Base-by-base conservation (phyloP, 2,329 filamentous ascomycete species). In the Torrubiellomyces zombiae region DNA sequence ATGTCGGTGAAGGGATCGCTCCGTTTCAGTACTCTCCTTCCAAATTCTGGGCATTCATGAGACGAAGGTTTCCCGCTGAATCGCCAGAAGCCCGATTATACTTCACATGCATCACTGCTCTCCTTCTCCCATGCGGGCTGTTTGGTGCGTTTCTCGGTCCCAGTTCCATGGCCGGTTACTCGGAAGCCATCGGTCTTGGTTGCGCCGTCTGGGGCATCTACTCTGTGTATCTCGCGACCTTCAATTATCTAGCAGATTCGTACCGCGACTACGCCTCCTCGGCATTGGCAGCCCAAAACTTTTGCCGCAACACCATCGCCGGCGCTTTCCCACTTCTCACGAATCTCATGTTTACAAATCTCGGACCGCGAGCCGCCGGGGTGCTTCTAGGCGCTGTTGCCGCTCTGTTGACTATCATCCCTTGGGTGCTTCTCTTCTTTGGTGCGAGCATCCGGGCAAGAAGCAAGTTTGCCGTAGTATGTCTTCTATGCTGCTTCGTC, bases 201-300 rank as follows among this genome's bases (percentile, higher is more conserved):
- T 66, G 82, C 30, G 74, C 81, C 0, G 86, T 78, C 0, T 78
- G 86, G 58, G 76, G 85, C 15, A 91, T 94, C 35, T 86, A 81
- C 47, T 75, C 70, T 20, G 71, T 94, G 18, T 91, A 91, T 43
- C 63, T 94, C 1, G 75, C 83, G 3, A 79, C 82, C 0, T 93
- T 94, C 55, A 94, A 94, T 45, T 94, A 92, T 38, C 62, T 94
- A 2, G 82, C 83, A 12, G 85, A 94, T 43, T 75, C 75, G 2
- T 94, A 93, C 47, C 76, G 83, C 43, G 60, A 67, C 3, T 93
- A 86, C 39, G 81, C 85, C 0, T 82, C 75, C 19, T 89, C 79
- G 1, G 83, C 85, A 0, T 56, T 93, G 5, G 85, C 85, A 0
- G 81, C 83, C 1, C 82, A 93, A 53, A 77, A 70, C 10, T 91